Conservation (phyloP, 2,329 filamentous ascomycete species). For the Scopulariopsis brevicaulis region DNA sequence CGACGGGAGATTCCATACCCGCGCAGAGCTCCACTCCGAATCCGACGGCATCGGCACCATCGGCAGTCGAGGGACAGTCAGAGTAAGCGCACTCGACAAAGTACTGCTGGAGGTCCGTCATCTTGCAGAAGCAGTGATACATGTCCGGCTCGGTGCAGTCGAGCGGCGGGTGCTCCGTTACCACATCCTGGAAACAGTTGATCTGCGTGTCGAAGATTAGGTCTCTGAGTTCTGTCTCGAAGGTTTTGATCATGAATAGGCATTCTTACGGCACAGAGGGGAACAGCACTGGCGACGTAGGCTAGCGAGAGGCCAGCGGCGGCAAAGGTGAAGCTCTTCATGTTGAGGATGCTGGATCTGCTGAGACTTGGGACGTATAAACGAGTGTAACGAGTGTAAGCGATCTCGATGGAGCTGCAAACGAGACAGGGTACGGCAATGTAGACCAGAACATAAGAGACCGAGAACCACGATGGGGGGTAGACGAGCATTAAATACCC, state of each 20-base stretch:
- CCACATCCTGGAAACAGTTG: slow-evolving; percentile 14
- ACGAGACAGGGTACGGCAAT: neutral
- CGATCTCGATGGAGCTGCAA: neutral
- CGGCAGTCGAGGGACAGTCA: slow-evolving; percentile 6
- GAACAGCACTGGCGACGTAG: slow-evolving; percentile 7
- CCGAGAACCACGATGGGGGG: no score
- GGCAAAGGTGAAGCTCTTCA: slow-evolving; percentile 4
- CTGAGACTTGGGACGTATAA: neutral
- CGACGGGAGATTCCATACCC: neutral
- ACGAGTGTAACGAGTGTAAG: neutral
- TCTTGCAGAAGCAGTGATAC: slow-evolving; percentile 19
- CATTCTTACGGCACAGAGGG: slow-evolving; percentile 8
- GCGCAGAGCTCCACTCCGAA: slow-evolving; percentile 21
- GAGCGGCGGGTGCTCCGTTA: slow-evolving; percentile 15
- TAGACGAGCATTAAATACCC: no score
- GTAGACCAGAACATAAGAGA: no score
- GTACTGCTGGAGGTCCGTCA: slow-evolving; percentile 11
- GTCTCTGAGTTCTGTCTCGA: neutral
- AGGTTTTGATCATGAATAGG: neutral
- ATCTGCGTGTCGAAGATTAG: slow-evolving; percentile 3
- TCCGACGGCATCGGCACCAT: slow-evolving; percentile 7
- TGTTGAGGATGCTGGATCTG: neutral
- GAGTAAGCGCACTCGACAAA: slow-evolving; percentile 13
- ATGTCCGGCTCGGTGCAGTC: slow-evolving; percentile 17
- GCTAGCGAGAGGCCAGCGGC: slow-evolving; percentile 6